These are phyloP conservation scores for Ophiognomonia clavigignenti-juglandacearum DNA, from an alignment of 2,329 filamentous ascomycete genomes.

Conservation along the genomic window DNA sequence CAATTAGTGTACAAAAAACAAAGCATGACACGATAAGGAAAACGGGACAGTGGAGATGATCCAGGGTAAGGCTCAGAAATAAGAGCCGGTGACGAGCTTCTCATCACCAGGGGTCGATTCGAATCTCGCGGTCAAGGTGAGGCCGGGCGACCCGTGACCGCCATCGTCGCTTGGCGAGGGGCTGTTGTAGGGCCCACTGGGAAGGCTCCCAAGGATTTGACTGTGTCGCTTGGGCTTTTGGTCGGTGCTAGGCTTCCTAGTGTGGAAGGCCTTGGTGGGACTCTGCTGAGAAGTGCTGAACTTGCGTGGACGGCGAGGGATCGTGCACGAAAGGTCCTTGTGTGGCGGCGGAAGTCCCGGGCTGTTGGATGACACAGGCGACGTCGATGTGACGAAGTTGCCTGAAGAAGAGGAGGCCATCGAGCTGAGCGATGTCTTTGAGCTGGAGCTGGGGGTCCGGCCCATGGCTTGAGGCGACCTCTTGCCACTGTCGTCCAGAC, in stretches of 20 bases:
- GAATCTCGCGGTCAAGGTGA: constrained; percentile 13
- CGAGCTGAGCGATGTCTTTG: constrained; percentile 13
- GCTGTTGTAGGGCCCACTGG: constrained; percentile 7
- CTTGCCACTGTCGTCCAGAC: constrained; percentile 9
- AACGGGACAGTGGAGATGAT: neutral
- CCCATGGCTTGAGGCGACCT: constrained; percentile 5
- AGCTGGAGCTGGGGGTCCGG: constrained; percentile 12
- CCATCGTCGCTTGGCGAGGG: constrained; percentile 5
- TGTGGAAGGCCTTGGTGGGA: constrained; percentile 11
- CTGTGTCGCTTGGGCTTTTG: constrained; percentile 12
- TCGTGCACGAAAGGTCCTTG: constrained; percentile 3
- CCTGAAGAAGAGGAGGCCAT: constrained; percentile 4
- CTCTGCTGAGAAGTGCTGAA: constrained; percentile 16
- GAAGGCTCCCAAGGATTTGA: constrained; percentile 14
- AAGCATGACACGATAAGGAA: neutral
- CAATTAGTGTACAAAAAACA: neutral
- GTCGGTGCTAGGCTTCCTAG: constrained; percentile 12
- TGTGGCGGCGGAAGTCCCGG: constrained; percentile 5
- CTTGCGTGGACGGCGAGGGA: constrained; percentile 10
- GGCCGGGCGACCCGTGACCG: constrained; percentile 4
- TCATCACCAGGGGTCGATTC: constrained; percentile 14
- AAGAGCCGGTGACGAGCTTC: constrained; percentile 10
- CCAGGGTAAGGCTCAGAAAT: constrained; percentile 1
- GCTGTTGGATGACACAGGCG: constrained; percentile 7
- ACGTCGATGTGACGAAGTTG: constrained; percentile 4